Percentiles rank a stretch among this genome's conserved stretches.
These are phyloP conservation scores for Penicillium sp. DNA, from an alignment of 2,329 filamentous ascomycete species.

Conservation along the genomic window DNA sequence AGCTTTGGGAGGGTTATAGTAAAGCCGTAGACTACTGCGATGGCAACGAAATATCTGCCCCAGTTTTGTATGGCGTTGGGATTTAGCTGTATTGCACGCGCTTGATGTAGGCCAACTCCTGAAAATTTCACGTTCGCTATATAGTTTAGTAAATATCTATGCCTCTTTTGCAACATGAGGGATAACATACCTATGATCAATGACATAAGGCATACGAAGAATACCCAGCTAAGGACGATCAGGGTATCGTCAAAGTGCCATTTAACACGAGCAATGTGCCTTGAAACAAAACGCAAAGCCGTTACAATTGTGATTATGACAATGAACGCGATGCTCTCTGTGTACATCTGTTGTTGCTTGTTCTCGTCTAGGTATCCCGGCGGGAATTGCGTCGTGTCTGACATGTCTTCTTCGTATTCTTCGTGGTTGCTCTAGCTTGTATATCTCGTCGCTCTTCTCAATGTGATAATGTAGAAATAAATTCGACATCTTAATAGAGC, in stretches of 20 bases:
- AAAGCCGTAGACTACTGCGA: neutral
- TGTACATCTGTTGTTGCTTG: too few species aligned
- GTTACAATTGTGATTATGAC: too few species aligned
- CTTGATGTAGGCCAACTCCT: neutral
- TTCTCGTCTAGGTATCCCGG: too few species aligned
- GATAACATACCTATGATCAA: neutral
- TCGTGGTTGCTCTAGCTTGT: too few species aligned
- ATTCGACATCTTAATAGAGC: too few species aligned
- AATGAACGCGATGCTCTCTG: too few species aligned
- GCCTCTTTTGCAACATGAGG: too few species aligned
- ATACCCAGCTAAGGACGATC: neutral
- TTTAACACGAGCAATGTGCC: neutral
- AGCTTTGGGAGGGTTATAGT: neutral
- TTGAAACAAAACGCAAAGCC: neutral
- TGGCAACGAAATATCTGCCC: neutral
- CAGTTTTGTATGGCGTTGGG: neutral
- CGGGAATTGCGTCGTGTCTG: too few species aligned
- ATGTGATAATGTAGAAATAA: too few species aligned
- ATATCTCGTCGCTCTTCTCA: too few species aligned
- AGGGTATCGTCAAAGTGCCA: neutral
- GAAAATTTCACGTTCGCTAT: neutral
- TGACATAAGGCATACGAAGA: neutral
- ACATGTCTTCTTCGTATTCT: too few species aligned
- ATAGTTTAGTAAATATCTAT: neutral
- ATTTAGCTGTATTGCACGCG: neutral